Evolutionary conservation across 73 alveolate species (phyloP).

Genomic region (Paramecium sonneborni): DNA sequence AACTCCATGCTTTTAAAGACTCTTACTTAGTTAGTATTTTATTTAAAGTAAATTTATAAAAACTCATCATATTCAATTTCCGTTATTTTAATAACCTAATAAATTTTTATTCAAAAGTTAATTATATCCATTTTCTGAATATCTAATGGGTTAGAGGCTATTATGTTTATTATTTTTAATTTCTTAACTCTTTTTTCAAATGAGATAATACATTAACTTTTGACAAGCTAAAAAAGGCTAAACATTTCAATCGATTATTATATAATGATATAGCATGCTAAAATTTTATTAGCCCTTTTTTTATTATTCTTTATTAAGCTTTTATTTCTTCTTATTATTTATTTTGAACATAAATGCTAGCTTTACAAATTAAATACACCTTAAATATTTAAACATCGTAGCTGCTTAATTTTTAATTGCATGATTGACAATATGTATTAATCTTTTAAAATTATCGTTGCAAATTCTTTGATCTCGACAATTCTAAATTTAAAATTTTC

Average conservation of each 20-base stretch:
- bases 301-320: conserved; percentile 8
- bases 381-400: conserved; percentile 48
- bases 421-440: not conserved
- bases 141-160: not conserved
- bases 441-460: conserved; percentile 14
- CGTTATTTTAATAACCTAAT: not conserved
- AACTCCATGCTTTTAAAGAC: not conserved
- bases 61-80: not conserved
- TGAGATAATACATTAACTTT: not conserved
- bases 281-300: not conserved
- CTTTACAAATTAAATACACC: not conserved
- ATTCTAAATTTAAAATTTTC: not conserved
- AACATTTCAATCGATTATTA: not conserved
- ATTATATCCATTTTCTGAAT: not conserved
- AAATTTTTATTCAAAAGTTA: conserved; percentile 13
- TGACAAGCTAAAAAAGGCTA: not conserved
- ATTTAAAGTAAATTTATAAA: not conserved
- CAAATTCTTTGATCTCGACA: not conserved
- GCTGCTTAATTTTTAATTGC: conserved; percentile 50
- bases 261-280: conserved; percentile 37
- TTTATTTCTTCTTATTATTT: not conserved
- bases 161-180: not conserved
- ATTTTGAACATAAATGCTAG: conserved; percentile 20
- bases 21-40: not conserved
- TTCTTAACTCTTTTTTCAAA: not conserved